Conservation (phyloP, 2,329 filamentous ascomycete species). For the Nemania sp. region DNA sequence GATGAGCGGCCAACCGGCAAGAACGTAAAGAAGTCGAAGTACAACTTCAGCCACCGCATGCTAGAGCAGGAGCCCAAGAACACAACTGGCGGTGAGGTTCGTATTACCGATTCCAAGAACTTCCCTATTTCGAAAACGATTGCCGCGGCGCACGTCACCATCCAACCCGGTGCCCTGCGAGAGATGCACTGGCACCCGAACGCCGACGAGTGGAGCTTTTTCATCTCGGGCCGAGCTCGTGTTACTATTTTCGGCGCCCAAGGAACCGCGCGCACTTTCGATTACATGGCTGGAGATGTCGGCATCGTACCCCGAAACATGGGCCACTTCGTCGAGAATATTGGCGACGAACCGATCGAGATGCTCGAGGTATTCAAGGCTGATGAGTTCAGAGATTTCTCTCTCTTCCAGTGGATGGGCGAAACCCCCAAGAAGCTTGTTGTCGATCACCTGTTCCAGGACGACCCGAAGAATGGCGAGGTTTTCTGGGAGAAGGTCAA, state of each 20-base stretch:
- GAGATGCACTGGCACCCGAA: conserved; percentile 85
- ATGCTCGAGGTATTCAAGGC: conserved; percentile 77
- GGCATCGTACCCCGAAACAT: conserved; percentile 77
- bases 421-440: conserved; percentile 70
- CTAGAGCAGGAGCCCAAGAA: conserved; percentile 68
- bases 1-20: conserved; percentile 65
- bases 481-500: conserved; percentile 66
- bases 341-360: conserved; percentile 74
- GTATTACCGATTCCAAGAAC: conserved; percentile 75
- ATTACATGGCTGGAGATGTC: conserved; percentile 74
- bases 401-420: conserved; percentile 74
- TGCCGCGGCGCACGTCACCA: conserved; percentile 71
- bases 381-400: conserved; percentile 73
- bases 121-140: conserved; percentile 75
- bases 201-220: conserved; percentile 81
- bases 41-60: conserved; percentile 72
- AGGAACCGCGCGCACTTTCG: conserved; percentile 71
- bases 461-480: conserved; percentile 62
- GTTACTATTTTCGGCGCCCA: conserved; percentile 75
- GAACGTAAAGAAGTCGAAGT: conserved; percentile 66
- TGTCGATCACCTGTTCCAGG: conserved; percentile 66
- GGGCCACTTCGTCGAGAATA: conserved; percentile 82
- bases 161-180: conserved; percentile 71
- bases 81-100: conserved; percentile 70
- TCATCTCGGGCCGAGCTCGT: conserved; percentile 71